Base-by-base conservation (phyloP, 1,284 basidiomycete genomes). In the Marasmius sp. region DNA sequence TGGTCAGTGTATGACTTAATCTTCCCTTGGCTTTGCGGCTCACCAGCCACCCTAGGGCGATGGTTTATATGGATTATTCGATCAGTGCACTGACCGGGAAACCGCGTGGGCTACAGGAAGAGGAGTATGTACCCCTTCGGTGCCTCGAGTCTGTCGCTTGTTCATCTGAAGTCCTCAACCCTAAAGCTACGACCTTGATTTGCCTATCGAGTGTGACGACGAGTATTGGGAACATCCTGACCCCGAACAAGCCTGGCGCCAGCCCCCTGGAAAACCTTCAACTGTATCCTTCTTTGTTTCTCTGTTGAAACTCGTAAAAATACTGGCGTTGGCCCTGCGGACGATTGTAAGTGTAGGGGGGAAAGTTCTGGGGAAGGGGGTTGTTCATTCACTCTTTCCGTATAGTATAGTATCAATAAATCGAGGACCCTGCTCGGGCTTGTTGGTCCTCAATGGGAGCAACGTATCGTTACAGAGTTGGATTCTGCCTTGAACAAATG, bases 71-170 rank as follows among this genome's bases (percentile, higher is more conserved):
- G 64, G 90, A 92, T 70, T 79, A 90, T 49, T 72, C 81, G 58
- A 80, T 85, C 59, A 92, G 91, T 66, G 82, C 88, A 6, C 83
- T 83, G 0, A 79, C 95, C 16, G 94, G 94, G 10, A 78, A 93
- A 33, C 91, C 93, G 0, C 88, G 91, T 69, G 89, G 89, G 2
- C 86, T 94, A 48, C 89, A 93, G 61, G 92, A 94, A 63, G 91
- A 94, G 70, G 93, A 95, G 91, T 92, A 67, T 27, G 27, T 34
- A 85, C 77, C 6, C 3, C 58, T 50, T 50, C 7, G 39, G 6
- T 51, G 18, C 22, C 45, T 45, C 16, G 20, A 27, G 5, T 55
- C 20, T 33, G 39, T 20, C 41, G 2, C n/a, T n/a, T 48, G n/a
- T 52, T 20, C 48, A 52, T 49, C 51, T 53, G 58, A 22, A 37